Conservation (phyloP, 2,329 filamentous ascomycete species). For the Alternaria viburni region DNA sequence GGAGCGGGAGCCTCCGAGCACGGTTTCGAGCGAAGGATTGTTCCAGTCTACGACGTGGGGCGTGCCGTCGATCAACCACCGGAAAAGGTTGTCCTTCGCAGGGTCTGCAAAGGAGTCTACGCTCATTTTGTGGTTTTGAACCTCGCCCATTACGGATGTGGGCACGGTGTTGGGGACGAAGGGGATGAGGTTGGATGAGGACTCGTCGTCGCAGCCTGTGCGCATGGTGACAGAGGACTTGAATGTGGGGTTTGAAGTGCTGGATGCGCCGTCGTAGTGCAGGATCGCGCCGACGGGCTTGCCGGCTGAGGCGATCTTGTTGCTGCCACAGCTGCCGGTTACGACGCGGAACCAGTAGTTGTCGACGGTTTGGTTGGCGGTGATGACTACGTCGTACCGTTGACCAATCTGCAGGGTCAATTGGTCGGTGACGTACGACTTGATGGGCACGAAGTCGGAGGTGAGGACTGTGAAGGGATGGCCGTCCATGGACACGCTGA, state of each 20-base stretch:
- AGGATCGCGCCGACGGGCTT: constrained; percentile 48
- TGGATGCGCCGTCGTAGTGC: constrained; percentile 45
- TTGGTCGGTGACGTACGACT: constrained; percentile 45
- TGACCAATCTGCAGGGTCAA: constrained; percentile 46
- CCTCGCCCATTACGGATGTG: constrained; percentile 33
- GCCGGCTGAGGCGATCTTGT: constrained; percentile 34
- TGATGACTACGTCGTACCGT: constrained; percentile 56
- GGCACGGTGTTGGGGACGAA: constrained; percentile 52
- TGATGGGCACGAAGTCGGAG: constrained; percentile 53
- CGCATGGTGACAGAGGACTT: constrained; percentile 39
- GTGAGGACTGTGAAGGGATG: constrained; percentile 53
- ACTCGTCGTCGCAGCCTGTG: constrained; percentile 49
- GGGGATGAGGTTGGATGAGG: constrained; percentile 41
- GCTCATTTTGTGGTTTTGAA: constrained; percentile 35
- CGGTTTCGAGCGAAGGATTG: constrained; percentile 54
- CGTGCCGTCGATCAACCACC: constrained; percentile 52
- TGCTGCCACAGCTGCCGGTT: constrained; percentile 43
- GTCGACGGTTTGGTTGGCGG: constrained; percentile 51
- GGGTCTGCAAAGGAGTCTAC: constrained; percentile 39
- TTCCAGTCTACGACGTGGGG: constrained; percentile 51
- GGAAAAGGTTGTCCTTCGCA: constrained; percentile 47
- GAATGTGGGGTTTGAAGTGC: constrained; percentile 43
- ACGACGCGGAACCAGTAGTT: constrained; percentile 57
- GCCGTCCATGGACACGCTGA: constrained; percentile 46
- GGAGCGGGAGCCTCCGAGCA: constrained; percentile 41